These are phyloP conservation scores for Colletotrichum paranaense DNA, from an alignment of 2,329 filamentous ascomycete species.

Conservation along the genomic window DNA sequence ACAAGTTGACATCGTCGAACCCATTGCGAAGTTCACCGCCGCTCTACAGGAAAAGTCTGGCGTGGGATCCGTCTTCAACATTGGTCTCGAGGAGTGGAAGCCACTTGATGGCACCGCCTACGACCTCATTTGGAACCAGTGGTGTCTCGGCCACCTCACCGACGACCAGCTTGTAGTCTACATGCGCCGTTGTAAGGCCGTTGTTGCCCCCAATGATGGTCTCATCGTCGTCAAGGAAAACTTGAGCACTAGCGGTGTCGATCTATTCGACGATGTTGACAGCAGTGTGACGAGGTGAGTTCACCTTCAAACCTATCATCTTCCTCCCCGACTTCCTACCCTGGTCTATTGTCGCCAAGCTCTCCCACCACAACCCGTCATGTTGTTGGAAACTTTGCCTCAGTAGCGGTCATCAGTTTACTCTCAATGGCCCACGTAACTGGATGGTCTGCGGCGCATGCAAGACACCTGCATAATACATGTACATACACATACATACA, in stretches of 20 bases:
- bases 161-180: slow-evolving; percentile 78
- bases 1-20: slow-evolving; percentile 85
- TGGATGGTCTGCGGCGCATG: slow-evolving; percentile 17
- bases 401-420: slow-evolving; percentile 4
- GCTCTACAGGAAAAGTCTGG: slow-evolving; percentile 68
- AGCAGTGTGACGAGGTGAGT: slow-evolving; percentile 35
- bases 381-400: slow-evolving; percentile 23
- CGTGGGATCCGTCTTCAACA: slow-evolving; percentile 72
- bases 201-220: slow-evolving; percentile 43
- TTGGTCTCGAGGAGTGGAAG: slow-evolving; percentile 79
- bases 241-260: slow-evolving; percentile 64
- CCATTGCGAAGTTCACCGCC: slow-evolving; percentile 82
- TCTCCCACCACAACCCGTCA: slow-evolving; percentile 4
- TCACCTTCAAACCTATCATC: not conserved
- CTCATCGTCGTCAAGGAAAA: slow-evolving; percentile 73
- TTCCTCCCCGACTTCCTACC: not conserved
- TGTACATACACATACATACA: not conserved
- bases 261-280: slow-evolving; percentile 62
- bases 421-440: slow-evolving; percentile 9
- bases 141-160: slow-evolving; percentile 87
- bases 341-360: slow-evolving; percentile 5
- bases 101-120: slow-evolving; percentile 65
- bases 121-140: slow-evolving; percentile 89
- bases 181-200: slow-evolving; percentile 68
- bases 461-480: slow-evolving; percentile 32